These are phyloP conservation scores for Dactylellina leptospora DNA, from an alignment of 2,329 filamentous ascomycete genomes.

Conservation along the genomic window DNA sequence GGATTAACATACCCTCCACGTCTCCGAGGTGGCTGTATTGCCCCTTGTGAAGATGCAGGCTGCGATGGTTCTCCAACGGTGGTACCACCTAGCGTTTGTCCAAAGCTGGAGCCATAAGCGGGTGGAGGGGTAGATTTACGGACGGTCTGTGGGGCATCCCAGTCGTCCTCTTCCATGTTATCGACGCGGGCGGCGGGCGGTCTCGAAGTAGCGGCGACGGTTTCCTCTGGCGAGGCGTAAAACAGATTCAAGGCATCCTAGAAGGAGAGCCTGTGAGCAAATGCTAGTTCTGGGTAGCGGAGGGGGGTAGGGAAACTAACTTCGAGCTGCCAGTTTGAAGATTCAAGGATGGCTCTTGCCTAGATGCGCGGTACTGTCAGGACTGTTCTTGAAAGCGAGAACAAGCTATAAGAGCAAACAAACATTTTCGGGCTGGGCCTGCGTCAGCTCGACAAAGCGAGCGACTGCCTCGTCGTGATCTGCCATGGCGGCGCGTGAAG, in stretches of 20 bases:
- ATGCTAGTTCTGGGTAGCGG: not conserved
- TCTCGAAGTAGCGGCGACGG: conserved; percentile 17
- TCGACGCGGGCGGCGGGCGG: conserved; percentile 10
- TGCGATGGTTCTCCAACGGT: conserved; percentile 19
- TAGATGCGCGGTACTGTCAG: conserved; percentile 59
- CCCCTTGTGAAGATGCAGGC: not conserved
- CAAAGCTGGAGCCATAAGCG: conserved; percentile 2
- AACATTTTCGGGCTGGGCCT: conserved; percentile 55
- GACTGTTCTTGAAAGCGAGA: not conserved
- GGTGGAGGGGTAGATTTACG: conserved; percentile 46
- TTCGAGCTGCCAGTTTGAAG: conserved; percentile 73
- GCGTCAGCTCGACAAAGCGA: conserved; percentile 52
- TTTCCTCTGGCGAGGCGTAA: conserved; percentile 39
- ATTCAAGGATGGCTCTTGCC: conserved; percentile 73
- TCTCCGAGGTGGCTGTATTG: conserved; percentile 23
- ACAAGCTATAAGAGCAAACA: not conserved
- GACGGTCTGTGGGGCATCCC: conserved; percentile 40
- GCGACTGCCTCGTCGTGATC: conserved; percentile 42
- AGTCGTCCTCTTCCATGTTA: conserved; percentile 30
- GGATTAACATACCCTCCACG: conserved; percentile 36
- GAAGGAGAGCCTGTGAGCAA: not conserved
- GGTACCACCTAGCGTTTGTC: conserved; percentile 27
- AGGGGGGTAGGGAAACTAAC: conserved; percentile 67
- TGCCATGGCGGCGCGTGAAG: conserved; percentile 27
- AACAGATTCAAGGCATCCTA: conserved; percentile 50